Base-by-base conservation (phyloP, 78 protist genomes). In the Dictyostelium citrinum region DNA sequence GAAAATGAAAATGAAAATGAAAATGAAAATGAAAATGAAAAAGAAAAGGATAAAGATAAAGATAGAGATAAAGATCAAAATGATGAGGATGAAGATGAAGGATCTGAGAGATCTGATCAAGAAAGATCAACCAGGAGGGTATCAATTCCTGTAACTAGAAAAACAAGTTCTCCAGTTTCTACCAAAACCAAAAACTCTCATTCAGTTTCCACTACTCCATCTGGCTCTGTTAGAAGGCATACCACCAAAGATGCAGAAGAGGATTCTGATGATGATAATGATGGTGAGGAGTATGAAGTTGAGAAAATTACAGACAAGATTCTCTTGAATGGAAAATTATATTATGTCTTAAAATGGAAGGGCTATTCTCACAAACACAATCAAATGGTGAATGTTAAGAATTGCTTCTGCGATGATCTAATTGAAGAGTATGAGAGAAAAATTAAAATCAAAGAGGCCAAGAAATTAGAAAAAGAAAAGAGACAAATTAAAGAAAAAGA, bases 331-430 rank as follows among this genome's bases (percentile, higher is more conserved):
- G 83, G 83, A 0, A 11, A 43, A 1, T 16, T 17, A 6, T 51
- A 88, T 20, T 88, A 79, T 35, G 49, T 67, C 3, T 10, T 88
- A 9, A 29, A 74, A 45, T 88, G 93, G 93, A 88, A 88, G 31
- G 72, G 70, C 8, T 80, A 43, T 49, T 33, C 31, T 5, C 12
- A 11, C 9, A 12, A 1, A 0, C 3, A 16, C 33, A 77, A 88
- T 61, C n/a, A 22, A 49, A 29, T 11, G n/a, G 81, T 81, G 31
- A 17, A 12, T 24, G 81, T 37, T 29, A 29, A 17, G 2, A 22
- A 88, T 12, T 88, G 93, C 24, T 17, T 49, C 49, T 88, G 93
- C 22, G 7, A 12, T 2, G 71, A 88, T 5, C 20, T 33, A 35
- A 88, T 88, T n/a, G 5, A 61, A 22, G 80, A 76, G 16, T 88